Evolutionary conservation across 75 land plant genomes (phyloP), one percentile per base, ranked within the genome.

Genomic region (Ceratopteris richardii): DNA sequence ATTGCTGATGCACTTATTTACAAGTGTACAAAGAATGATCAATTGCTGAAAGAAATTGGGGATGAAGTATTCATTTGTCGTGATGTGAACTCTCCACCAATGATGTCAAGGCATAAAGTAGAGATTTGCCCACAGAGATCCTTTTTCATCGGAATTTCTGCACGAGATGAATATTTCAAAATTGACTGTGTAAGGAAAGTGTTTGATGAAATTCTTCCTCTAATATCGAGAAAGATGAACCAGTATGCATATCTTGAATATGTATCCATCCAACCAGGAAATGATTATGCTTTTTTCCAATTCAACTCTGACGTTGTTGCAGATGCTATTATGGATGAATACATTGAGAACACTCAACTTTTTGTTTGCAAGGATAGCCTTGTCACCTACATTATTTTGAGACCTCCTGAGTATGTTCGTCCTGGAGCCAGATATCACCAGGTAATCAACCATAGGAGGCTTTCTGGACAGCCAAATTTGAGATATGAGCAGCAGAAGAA

Each of bases 271-370:
- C 62, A 41, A 14, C 62, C 44, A 18, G 62, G 62, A 42, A 60
- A 44, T 16, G 46, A 40, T 17, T 60, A 60, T 60, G 62, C 62
- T 16, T 44, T 40, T 27, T 21, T 60, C n/a, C 46, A 60, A 23
- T 60, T 60, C 22, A 27, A 60, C 4, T 41, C 47, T 22, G 44
- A 60, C 24, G 41, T 42, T 22, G 23, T 27, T 5, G 62, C 46
- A n/a, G 36, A 60, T 42, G 22, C 62, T 27, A 42, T 60, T 7
- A 60, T 60, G 62, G 62, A 60, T 60, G 44, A 41, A n/a, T 60
- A 60, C 19, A 41, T 60, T 43, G 62, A 60, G 44, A 41, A 21
- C 10, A 60, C 62, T 7, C 47, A 41, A 0, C n/a, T 29, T 1
- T 60, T 60, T 27, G 30, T 29, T 4, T 31, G 50, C 50, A 46